These are phyloP conservation scores for Vicia sativa DNA, from an alignment of 306 rosid genomes.

Conservation along the genomic window DNA sequence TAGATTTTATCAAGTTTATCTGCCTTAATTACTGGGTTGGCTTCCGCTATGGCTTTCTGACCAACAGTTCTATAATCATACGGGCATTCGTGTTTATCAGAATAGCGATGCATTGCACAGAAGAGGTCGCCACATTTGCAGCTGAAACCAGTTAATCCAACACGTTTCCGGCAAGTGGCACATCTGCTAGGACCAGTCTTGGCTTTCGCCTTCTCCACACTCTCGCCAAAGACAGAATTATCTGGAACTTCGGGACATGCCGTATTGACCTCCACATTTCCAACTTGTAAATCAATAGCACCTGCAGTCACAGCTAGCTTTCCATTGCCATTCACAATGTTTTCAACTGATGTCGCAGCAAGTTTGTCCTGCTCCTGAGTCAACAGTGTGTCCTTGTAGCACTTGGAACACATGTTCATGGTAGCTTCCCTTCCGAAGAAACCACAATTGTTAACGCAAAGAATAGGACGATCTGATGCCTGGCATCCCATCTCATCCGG, in stretches of 20 bases:
- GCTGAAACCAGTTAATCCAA: slow-evolving; percentile 76
- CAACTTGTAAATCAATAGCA: slow-evolving; percentile 46
- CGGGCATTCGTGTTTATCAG: slow-evolving; percentile 69
- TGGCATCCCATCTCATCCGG: slow-evolving; percentile 83
- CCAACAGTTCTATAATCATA: slow-evolving; percentile 64
- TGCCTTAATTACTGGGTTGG: slow-evolving; percentile 78
- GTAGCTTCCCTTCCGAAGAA: slow-evolving; percentile 81
- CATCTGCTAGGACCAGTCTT: slow-evolving; percentile 64
- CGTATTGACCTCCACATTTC: slow-evolving; percentile 41
- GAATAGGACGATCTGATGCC: slow-evolving; percentile 70
- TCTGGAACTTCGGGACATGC: slow-evolving; percentile 39
- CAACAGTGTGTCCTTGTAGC: slow-evolving; percentile 73
- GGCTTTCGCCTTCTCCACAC: slow-evolving; percentile 48
- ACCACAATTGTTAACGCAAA: slow-evolving; percentile 75
- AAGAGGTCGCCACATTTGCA: slow-evolving; percentile 75
- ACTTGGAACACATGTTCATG: slow-evolving; percentile 87
- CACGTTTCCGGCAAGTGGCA: slow-evolving; percentile 65
- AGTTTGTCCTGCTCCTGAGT: slow-evolving; percentile 74
- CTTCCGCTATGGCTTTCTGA: slow-evolving; percentile 72
- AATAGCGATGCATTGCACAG: slow-evolving; percentile 68
- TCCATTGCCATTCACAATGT: slow-evolving; percentile 59
- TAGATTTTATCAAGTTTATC: slow-evolving; percentile 81
- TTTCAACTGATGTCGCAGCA: slow-evolving; percentile 66
- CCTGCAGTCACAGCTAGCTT: slow-evolving; percentile 47
- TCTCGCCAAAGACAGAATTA: slow-evolving; percentile 47